phyloP scores from a whole-genome alignment of 2,329 filamentous ascomycete genomes.

The Diaporthe helianthi region DNA sequence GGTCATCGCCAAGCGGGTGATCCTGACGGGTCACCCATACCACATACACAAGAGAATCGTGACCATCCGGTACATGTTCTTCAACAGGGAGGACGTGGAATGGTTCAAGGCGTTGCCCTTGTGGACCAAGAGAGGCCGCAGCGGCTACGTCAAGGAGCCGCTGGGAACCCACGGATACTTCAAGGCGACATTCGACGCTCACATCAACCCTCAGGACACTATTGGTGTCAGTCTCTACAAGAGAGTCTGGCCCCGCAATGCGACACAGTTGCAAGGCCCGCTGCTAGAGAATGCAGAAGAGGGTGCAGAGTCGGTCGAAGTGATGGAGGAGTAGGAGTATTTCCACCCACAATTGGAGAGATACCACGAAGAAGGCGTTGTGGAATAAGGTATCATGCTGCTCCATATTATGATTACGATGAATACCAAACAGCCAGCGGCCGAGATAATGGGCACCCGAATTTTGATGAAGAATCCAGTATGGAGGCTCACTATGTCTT shows the following conservation, averaged over 20 bases:
- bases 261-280: slow-evolving; percentile 55
- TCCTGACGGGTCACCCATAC: slow-evolving; percentile 94
- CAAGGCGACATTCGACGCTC: slow-evolving; percentile 96
- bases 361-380: slow-evolving; percentile 33
- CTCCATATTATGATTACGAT: slow-evolving; percentile 24
- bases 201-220: slow-evolving; percentile 94
- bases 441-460: neutral
- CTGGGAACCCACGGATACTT: slow-evolving; percentile 99
- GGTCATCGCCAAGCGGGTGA: slow-evolving; percentile 91
- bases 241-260: slow-evolving; percentile 79
- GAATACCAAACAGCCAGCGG: slow-evolving; percentile 18
- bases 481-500: neutral
- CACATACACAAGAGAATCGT: slow-evolving; percentile 99
- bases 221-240: slow-evolving; percentile 91
- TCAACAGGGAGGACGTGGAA: slow-evolving; percentile 90
- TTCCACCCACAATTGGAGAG: slow-evolving; percentile 32
- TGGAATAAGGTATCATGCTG: slow-evolving; percentile 13
- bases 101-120: slow-evolving; percentile 98
- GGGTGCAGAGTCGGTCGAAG: slow-evolving; percentile 40
- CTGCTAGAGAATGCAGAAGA: slow-evolving; percentile 47
- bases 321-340: slow-evolving; percentile 50
- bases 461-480: neutral
- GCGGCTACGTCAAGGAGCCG: slow-evolving; percentile 91
- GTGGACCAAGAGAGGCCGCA: slow-evolving; percentile 89
- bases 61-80: slow-evolving; percentile 99